phyloP scores from a whole-genome alignment of 2,329 filamentous ascomycete genomes.

The Arthrobotrys musiformis region DNA sequence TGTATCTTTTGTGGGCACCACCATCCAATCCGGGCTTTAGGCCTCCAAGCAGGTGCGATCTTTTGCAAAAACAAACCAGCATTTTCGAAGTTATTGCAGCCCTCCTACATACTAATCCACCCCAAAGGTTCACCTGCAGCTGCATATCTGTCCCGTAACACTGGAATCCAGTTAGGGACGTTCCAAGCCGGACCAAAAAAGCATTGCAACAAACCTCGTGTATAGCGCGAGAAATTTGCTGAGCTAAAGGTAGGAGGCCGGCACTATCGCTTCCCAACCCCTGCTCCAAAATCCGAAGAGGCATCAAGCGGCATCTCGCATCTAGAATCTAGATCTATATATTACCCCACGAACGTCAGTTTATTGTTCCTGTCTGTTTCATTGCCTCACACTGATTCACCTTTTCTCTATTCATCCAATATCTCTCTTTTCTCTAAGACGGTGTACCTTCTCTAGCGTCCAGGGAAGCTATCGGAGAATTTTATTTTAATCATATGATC shows the following conservation, averaged over 20 bases:
- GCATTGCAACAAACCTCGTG: slow-evolving; percentile 35
- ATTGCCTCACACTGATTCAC: slow-evolving; percentile 52
- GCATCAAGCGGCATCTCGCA: slow-evolving; percentile 52
- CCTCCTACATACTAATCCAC: slow-evolving; percentile 6
- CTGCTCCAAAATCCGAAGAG: slow-evolving; percentile 44
- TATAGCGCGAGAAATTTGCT: slow-evolving; percentile 47
- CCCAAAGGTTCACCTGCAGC: slow-evolving; percentile 34
- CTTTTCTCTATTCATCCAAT: slow-evolving; percentile 33
- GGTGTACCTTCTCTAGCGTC: slow-evolving; percentile 11
- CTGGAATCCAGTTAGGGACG: slow-evolving; percentile 46
- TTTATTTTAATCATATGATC: slow-evolving; percentile 18
- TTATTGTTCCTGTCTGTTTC: slow-evolving; percentile 48
- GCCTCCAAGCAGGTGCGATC: slow-evolving; percentile 39
- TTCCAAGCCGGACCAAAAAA: slow-evolving; percentile 48
- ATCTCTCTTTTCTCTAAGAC: slow-evolving; percentile 20
- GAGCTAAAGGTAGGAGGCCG: slow-evolving; percentile 30
- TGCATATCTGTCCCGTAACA: slow-evolving; percentile 53
- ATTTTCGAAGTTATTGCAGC: not conserved
- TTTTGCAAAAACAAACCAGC: slow-evolving; percentile 30
- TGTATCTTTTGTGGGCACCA: slow-evolving; percentile 26
- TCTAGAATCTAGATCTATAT: slow-evolving; percentile 55
- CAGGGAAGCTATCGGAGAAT: slow-evolving; percentile 29
- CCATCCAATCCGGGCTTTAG: slow-evolving; percentile 52
- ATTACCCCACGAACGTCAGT: slow-evolving; percentile 54
- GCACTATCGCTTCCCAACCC: slow-evolving; percentile 43